Percentiles rank a stretch among this genome's conserved stretches.
These are phyloP conservation scores for Marvania coccoides DNA, from an alignment of 139 green algal genomes.

Conservation along the genomic window DNA sequence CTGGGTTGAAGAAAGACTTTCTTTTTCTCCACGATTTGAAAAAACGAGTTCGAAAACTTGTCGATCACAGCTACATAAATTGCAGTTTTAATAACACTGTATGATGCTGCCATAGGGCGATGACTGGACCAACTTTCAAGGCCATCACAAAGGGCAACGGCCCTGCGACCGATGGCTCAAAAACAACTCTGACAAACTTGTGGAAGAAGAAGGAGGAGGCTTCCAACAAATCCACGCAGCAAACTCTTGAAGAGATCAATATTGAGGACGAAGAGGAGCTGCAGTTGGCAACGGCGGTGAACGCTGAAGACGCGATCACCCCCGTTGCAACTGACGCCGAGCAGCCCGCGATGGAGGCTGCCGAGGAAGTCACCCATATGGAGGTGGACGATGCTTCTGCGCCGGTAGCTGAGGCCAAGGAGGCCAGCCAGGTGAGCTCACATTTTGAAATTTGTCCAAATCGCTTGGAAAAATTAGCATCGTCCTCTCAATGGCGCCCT, in stretches of 20 bases:
- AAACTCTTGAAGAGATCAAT: no score
- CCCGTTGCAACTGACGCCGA: not conserved
- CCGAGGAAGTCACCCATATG: not conserved
- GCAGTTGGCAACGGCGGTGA: not conserved
- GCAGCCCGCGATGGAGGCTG: not conserved
- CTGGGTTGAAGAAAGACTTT: not conserved
- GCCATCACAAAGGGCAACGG: constrained; percentile 6
- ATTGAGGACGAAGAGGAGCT: not conserved
- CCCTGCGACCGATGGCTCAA: not conserved
- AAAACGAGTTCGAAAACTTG: no score
- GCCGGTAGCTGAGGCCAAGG: no score
- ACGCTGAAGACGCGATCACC: not conserved
- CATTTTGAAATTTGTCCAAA: no score
- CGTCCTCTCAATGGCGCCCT: no score
- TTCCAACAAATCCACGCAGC: not conserved
- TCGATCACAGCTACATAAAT: no score
- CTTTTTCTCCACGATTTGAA: not conserved
- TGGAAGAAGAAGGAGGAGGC: not conserved
- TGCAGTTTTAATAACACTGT: no score
- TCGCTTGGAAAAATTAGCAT: no score
- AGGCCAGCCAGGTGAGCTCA: no score
- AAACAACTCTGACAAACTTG: constrained; percentile 11
- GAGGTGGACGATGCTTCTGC: no score
- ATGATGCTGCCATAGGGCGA: no score
- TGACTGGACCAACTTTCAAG: constrained; percentile 18